These are phyloP conservation scores for Tetracladium setigerum DNA, from an alignment of 495 filamentous ascomycete species.

Conservation along the genomic window DNA sequence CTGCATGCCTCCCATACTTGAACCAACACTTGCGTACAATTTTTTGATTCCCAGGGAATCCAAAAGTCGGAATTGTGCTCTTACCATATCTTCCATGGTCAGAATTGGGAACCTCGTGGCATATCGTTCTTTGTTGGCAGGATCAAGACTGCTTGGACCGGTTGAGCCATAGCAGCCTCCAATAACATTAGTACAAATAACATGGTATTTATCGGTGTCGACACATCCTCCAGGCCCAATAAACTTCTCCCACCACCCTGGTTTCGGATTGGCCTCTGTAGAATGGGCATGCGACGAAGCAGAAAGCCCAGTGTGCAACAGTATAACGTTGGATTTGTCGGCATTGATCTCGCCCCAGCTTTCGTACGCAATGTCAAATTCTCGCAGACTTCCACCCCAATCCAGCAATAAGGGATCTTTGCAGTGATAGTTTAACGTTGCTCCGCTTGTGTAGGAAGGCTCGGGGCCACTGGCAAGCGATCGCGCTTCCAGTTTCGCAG, in stretches of 20 bases:
- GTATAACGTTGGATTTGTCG: conserved; percentile 80
- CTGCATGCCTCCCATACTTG: conserved; percentile 99
- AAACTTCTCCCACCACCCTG: conserved; percentile 99
- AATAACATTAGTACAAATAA: conserved; percentile 96
- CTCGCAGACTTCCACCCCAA: conserved; percentile 82
- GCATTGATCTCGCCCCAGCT: conserved; percentile 82
- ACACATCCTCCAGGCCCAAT: conserved; percentile 82
- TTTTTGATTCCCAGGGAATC: conserved; percentile 71
- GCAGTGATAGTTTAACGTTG: conserved; percentile 68
- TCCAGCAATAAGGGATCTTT: conserved; percentile 73
- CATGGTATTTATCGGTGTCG: conserved; percentile 83
- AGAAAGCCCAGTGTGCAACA: conserved; percentile 89
- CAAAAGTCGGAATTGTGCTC: conserved; percentile 85
- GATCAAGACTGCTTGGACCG: conserved; percentile 81
- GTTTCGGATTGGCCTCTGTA: conserved; percentile 73
- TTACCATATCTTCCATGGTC: conserved; percentile 96
- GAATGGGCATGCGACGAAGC: conserved; percentile 95
- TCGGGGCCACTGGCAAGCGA: conserved; percentile 77
- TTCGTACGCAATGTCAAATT: conserved; percentile 89
- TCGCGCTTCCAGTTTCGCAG: conserved; percentile 65
- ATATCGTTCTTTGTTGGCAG: conserved; percentile 79
- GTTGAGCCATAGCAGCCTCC: conserved; percentile 97
- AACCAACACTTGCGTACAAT: conserved; percentile 87
- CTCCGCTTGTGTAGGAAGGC: conserved; percentile 85
- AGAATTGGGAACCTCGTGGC: conserved; percentile 95